These are phyloP conservation scores for Apostasia ramifera DNA, from an alignment of 106 monocot genomes.

Conservation along the genomic window DNA sequence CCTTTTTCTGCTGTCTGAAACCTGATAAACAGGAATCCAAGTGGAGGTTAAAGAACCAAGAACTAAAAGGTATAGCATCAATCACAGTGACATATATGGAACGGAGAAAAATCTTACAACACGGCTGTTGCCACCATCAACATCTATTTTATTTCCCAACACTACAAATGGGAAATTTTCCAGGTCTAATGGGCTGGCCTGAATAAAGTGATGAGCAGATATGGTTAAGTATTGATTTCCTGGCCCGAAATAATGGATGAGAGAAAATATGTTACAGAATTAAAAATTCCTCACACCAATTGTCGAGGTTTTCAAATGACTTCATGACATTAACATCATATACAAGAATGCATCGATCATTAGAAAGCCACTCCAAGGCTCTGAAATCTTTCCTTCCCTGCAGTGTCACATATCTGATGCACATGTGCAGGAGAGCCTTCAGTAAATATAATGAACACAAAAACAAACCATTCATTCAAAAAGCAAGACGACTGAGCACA, in stretches of 20 bases:
- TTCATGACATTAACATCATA: conserved; percentile 79
- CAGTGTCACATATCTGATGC: conserved; percentile 78
- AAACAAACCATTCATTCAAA: no score
- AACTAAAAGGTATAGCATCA: not conserved
- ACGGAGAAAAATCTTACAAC: conserved; percentile 31
- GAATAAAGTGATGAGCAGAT: conserved; percentile 3
- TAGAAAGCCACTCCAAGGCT: conserved; percentile 85
- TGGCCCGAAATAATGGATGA: not conserved
- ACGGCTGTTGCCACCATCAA: conserved; percentile 84
- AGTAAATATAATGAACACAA: no score
- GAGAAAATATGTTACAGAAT: conserved; percentile 31
- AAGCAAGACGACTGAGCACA: no score
- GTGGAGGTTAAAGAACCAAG: no score
- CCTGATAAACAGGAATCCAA: conserved; percentile 22
- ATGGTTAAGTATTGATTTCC: not conserved
- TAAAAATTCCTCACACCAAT: conserved; percentile 74
- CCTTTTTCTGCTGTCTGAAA: conserved; percentile 74
- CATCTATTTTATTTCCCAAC: conserved; percentile 80
- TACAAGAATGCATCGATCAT: conserved; percentile 74
- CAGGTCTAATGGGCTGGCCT: conserved; percentile 81
- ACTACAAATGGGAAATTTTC: conserved; percentile 84
- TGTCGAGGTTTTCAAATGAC: conserved; percentile 67
- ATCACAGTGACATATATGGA: not conserved
- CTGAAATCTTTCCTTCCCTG: conserved; percentile 78
- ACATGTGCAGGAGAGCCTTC: no score